Evolutionary conservation across 208 protist species (phyloP).

Genomic region (Acanthamoeba royreba): DNA sequence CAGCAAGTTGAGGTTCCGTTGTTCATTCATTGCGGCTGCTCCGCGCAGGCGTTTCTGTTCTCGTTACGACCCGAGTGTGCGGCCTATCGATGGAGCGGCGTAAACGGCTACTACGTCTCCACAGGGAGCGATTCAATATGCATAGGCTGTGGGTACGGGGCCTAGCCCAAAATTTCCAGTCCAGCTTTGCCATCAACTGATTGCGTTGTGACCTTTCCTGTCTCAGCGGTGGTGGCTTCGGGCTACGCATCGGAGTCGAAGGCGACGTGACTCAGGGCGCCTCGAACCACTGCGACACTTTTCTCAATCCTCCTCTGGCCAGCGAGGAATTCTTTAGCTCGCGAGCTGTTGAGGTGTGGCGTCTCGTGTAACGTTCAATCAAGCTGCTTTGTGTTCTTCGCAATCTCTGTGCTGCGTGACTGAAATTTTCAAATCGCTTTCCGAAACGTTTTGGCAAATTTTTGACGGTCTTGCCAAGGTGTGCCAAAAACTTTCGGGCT

Average conservation of each 20-base stretch:
- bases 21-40: neutral
- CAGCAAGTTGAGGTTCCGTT: neutral
- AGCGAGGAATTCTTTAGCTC: neutral
- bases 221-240: neutral
- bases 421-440: no score
- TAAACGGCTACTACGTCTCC: neutral
- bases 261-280: slow-evolving; percentile 1
- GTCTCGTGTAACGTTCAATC: neutral
- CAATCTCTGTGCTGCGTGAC: no score
- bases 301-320: neutral
- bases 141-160: neutral
- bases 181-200: neutral
- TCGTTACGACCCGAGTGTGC: neutral
- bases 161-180: neutral
- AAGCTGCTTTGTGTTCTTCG: no score
- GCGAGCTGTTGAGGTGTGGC: neutral
- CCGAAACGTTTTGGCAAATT: no score
- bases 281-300: neutral
- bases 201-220: neutral
- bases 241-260: neutral
- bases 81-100: neutral
- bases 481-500: no score
- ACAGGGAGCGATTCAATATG: neutral
- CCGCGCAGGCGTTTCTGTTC: neutral
- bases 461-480: no score